These are phyloP conservation scores for Barnettozyma californica DNA, from an alignment of 805 yeast species.

Conservation along the genomic window DNA sequence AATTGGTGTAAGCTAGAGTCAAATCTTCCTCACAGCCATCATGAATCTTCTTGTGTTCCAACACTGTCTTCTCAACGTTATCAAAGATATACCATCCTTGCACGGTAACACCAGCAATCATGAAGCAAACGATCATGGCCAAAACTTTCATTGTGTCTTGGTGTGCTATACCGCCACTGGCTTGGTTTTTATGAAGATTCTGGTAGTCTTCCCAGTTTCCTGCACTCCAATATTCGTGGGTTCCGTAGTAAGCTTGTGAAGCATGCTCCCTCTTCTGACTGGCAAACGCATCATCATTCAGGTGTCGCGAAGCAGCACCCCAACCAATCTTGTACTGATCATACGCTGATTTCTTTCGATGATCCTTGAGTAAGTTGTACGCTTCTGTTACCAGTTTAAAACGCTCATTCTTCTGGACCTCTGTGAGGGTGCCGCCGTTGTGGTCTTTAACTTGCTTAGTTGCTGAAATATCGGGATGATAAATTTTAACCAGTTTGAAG, in stretches of 20 bases:
- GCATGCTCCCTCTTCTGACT: conserved; percentile 2
- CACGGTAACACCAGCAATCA: conserved; percentile 34
- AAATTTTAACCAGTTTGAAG: conserved; percentile 59
- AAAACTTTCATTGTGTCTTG: conserved; percentile 37
- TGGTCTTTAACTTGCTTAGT: conserved; percentile 24
- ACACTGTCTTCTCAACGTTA: conserved; percentile 31
- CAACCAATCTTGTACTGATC: conserved; percentile 45
- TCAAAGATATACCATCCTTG: conserved; percentile 37
- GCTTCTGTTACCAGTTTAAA: conserved; percentile 56
- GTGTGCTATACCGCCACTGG: conserved; percentile 21
- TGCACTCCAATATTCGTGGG: conserved; percentile 47
- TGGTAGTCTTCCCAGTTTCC: conserved; percentile 63
- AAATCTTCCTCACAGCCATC: conserved; percentile 37
- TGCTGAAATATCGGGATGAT: conserved; percentile 69
- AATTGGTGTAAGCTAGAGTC: conserved; percentile 41
- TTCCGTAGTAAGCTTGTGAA: conserved; percentile 23
- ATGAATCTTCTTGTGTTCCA: conserved; percentile 30
- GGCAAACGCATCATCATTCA: conserved; percentile 8
- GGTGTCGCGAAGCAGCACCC: conserved; percentile 23
- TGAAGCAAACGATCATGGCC: conserved; percentile 36
- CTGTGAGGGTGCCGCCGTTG: conserved; percentile 29
- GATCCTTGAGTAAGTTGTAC: conserved; percentile 48
- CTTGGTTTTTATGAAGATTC: conserved; percentile 27
- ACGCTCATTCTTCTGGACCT: conserved; percentile 28
- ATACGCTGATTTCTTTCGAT: conserved; percentile 37